phyloP scores from a whole-genome alignment of 2,329 filamentous ascomycete genomes.

The Metarhizium humberi region DNA sequence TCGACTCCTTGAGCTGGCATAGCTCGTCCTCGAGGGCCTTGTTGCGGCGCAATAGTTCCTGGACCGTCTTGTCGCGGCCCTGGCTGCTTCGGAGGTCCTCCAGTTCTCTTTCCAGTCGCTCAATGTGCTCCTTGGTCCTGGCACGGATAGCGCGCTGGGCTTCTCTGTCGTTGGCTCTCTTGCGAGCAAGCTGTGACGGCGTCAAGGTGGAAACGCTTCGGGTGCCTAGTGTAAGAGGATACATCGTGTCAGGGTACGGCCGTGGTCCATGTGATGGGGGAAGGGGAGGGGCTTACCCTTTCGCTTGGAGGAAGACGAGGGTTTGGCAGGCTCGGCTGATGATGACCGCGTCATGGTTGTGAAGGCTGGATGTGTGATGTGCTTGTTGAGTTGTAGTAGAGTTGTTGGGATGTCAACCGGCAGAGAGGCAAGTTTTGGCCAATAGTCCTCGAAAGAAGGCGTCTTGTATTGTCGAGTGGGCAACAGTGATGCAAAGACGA shows the following conservation, averaged over 20 bases:
- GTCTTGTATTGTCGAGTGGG: no score
- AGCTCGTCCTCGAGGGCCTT: slow-evolving; percentile 45
- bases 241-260: not conserved
- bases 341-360: slow-evolving; percentile 29
- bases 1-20: slow-evolving; percentile 31
- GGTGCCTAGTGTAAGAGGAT: slow-evolving; percentile 33
- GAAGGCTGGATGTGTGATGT: not conserved
- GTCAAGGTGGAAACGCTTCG: slow-evolving; percentile 82
- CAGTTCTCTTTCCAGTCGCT: slow-evolving; percentile 65
- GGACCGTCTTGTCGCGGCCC: slow-evolving; percentile 39
- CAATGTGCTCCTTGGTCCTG: slow-evolving; percentile 79
- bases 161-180: slow-evolving; percentile 84
- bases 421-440: no score
- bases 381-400: not conserved
- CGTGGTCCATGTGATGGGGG: no score
- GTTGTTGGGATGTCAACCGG: not conserved
- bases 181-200: slow-evolving; percentile 79
- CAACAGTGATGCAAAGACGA: not conserved
- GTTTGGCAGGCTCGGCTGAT: slow-evolving; percentile 32
- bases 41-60: slow-evolving; percentile 42
- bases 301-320: slow-evolving; percentile 25
- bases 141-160: slow-evolving; percentile 82
- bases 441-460: no score
- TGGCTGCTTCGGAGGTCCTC: slow-evolving; percentile 53
- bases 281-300: slow-evolving; percentile 28